A percentile compares a stretch with the other conserved stretches of the same genome.
These are phyloP conservation scores for Tympanopsis confertula DNA, from an alignment of 2,329 filamentous ascomycete genomes.

Conservation along the genomic window DNA sequence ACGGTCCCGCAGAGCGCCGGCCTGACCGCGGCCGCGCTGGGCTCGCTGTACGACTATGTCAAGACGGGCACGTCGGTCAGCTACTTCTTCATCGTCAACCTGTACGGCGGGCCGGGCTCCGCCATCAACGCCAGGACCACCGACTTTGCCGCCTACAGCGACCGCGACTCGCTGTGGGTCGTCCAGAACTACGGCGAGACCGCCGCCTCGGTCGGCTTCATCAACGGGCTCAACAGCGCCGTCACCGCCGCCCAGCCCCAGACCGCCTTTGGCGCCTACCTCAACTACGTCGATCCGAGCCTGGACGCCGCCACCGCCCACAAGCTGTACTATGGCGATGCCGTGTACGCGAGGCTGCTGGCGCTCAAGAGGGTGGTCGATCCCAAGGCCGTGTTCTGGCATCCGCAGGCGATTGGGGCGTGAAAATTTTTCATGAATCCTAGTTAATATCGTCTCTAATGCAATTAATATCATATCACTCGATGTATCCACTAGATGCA, in stretches of 20 bases:
- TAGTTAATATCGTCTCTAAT: too few species aligned
- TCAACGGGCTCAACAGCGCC: conserved; percentile 10
- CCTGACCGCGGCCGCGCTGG: conserved; percentile 8
- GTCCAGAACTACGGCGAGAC: conserved; percentile 13
- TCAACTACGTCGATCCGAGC: conserved; percentile 16
- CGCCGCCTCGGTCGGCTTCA: conserved; percentile 7
- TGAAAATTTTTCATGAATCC: too few species aligned
- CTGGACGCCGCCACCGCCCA: conserved; percentile 11
- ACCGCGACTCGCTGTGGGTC: conserved; percentile 17
- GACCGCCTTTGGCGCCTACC: conserved; percentile 12
- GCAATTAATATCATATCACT: too few species aligned
- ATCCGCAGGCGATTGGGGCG: conserved; percentile 17
- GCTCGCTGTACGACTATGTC: conserved; percentile 11
- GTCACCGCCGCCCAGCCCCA: conserved; percentile 8
- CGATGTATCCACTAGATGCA: too few species aligned
- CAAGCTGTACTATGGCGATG: conserved; percentile 13
- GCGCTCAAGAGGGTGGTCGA: conserved; percentile 24
- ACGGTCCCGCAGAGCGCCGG: conserved; percentile 13
- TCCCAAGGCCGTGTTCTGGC: conserved; percentile 11
- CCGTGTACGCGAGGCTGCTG: conserved; percentile 13
- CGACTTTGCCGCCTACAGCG: conserved; percentile 11
- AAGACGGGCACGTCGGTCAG: conserved; percentile 6
- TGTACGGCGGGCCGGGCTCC: conserved; percentile 20
- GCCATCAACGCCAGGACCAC: conserved; percentile 12
- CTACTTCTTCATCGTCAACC: conserved; percentile 18